Evolutionary conservation across 2,329 filamentous ascomycete genomes (phyloP).

Genomic region (Monosporascus cannonballus): DNA sequence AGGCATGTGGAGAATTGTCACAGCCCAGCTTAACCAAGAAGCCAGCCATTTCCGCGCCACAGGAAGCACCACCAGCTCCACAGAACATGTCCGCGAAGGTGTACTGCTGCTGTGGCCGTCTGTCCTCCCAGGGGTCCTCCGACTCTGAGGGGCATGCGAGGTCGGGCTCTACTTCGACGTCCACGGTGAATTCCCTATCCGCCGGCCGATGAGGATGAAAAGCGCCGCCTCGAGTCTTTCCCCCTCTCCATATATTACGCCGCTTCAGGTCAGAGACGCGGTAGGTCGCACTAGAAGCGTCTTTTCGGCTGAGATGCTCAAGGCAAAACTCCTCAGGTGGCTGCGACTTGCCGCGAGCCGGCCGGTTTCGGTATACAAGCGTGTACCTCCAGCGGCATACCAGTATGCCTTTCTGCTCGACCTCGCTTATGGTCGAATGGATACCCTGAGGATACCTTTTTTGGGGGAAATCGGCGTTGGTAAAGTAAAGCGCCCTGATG

Average conservation of each 20-base stretch:
- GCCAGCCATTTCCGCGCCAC: constrained; percentile 45
- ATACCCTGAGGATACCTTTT: constrained; percentile 10
- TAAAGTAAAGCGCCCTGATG: constrained; percentile 22
- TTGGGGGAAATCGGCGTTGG: constrained; percentile 26
- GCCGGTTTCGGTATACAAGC: constrained; percentile 20
- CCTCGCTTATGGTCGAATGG: constrained; percentile 12
- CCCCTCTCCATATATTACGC: constrained; percentile 19
- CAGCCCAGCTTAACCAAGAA: constrained; percentile 56
- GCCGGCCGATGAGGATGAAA: constrained; percentile 7
- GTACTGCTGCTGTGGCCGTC: constrained; percentile 33
- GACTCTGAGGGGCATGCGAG: constrained; percentile 3
- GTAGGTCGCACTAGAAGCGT: constrained; percentile 23
- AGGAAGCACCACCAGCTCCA: constrained; percentile 55
- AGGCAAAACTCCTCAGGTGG: constrained; percentile 18
- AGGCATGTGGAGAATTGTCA: constrained; percentile 54
- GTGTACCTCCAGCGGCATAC: constrained; percentile 30
- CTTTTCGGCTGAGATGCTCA: constrained; percentile 18
- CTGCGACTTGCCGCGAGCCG: constrained; percentile 14
- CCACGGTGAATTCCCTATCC: constrained; percentile 6
- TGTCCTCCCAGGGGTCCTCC: constrained; percentile 7
- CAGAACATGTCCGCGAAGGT: constrained; percentile 58
- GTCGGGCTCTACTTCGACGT: constrained; percentile 10
- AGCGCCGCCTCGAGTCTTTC: constrained; percentile 20
- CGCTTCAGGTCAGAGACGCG: constrained; percentile 17
- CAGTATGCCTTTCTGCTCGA: constrained; percentile 25